phyloP scores from a whole-genome alignment of 805 yeast species.

The Yarrowia porcina region DNA sequence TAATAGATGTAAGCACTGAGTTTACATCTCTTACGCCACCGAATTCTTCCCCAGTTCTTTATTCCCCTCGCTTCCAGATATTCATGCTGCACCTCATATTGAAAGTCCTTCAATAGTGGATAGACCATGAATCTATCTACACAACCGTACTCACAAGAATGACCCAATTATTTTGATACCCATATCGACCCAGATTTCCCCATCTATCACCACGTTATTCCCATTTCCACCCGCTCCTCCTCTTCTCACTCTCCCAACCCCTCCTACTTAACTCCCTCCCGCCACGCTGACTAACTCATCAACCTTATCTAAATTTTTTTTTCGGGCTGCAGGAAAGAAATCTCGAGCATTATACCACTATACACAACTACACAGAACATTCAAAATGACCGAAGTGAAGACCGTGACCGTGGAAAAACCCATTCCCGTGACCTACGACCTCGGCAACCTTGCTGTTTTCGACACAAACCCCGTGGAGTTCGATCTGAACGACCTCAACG shows the following conservation, averaged over 20 bases:
- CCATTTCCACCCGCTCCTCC: no score
- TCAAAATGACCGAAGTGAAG: constrained; percentile 8
- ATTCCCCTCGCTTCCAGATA: no score
- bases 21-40: no score
- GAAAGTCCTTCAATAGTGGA: no score
- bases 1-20: no score
- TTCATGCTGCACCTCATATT: no score
- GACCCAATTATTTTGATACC: not conserved
- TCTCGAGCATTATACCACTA: not conserved
- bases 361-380: not conserved
- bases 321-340: not conserved
- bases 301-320: constrained; percentile 14
- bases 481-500: constrained; percentile 43
- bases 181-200: not conserved
- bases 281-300: not conserved
- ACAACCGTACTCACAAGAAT: no score
- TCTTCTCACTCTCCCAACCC: no score
- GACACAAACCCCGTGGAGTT: constrained; percentile 84
- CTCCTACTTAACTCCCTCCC: not conserved
- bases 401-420: constrained; percentile 65
- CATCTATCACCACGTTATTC: no score
- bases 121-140: no score
- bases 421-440: constrained; percentile 82
- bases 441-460: constrained; percentile 87
- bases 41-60: no score